Percentiles rank a stretch among this genome's conserved stretches.
phyloP scores from a whole-genome alignment of 495 filamentous ascomycete species.

The Aspergillus ellipticus region DNA sequence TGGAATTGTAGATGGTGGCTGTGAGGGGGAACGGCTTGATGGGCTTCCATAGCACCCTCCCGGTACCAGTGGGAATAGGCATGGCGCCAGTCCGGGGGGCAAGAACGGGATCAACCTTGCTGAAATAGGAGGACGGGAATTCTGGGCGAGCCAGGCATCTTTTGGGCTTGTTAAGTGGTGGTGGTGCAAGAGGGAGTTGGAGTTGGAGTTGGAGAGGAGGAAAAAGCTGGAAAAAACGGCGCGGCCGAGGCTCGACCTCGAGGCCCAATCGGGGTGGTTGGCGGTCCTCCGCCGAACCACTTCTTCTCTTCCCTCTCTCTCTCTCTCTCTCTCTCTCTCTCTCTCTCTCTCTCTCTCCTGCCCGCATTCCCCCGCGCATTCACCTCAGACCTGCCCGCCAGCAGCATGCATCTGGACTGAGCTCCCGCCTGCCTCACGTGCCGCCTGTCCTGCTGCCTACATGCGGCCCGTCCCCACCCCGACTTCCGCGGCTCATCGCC shows the following conservation, averaged over 20 bases:
- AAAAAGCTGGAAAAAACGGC: no score
- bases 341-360: no score
- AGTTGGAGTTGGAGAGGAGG: neutral
- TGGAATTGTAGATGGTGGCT: conserved; percentile 8
- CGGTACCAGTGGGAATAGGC: no score
- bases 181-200: neutral
- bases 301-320: neutral
- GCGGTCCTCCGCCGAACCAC: neutral
- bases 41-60: neutral
- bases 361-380: no score
- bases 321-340: neutral
- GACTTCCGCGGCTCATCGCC: neutral
- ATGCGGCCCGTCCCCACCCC: conserved; percentile 20
- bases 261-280: no score
- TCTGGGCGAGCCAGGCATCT: neutral
- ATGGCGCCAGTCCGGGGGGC: no score
- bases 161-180: neutral
- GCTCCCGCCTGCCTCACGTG: no score
- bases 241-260: no score
- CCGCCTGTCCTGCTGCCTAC: conserved; percentile 12
- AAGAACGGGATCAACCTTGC: neutral
- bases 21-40: conserved; percentile 20
- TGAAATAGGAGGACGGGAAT: neutral
- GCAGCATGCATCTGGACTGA: no score
- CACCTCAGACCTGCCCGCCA: no score